These are phyloP conservation scores for Colletotrichum sp. DNA, from an alignment of 2,329 filamentous ascomycete genomes.

Conservation along the genomic window DNA sequence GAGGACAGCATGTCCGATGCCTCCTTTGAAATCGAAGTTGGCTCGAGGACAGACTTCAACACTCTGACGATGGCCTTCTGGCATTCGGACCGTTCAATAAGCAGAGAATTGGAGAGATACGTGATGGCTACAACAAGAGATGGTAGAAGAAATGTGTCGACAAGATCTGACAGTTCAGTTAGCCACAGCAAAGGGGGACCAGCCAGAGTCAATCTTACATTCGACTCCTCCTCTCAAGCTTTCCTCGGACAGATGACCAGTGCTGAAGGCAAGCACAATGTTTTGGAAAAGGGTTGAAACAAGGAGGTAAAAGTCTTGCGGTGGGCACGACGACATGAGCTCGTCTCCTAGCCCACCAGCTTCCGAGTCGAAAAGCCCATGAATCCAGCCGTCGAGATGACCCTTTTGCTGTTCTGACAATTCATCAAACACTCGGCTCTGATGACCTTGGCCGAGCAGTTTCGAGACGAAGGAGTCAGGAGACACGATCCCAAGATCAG, in stretches of 20 bases:
- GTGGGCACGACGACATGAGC: conserved; percentile 80
- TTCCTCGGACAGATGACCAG: conserved; percentile 69
- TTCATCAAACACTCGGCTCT: conserved; percentile 62
- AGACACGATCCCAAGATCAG: conserved; percentile 67
- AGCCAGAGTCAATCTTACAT: conserved; percentile 54
- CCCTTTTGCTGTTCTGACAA: conserved; percentile 68
- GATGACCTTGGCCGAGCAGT: conserved; percentile 65
- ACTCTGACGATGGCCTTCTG: conserved; percentile 74
- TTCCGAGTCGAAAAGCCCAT: conserved; percentile 77
- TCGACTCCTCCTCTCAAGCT: conserved; percentile 77
- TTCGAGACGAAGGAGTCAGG: conserved; percentile 72
- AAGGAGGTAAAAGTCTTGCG: conserved; percentile 82
- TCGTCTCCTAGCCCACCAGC: conserved; percentile 78
- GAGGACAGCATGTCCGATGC: conserved; percentile 73
- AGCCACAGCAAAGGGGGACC: conserved; percentile 14
- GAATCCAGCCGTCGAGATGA: conserved; percentile 77
- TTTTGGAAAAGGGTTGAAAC: conserved; percentile 80
- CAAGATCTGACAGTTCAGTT: conserved; percentile 59
- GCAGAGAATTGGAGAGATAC: conserved; percentile 74
- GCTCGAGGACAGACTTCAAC: conserved; percentile 74
- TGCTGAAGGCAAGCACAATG: conserved; percentile 73
- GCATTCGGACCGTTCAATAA: conserved; percentile 67
- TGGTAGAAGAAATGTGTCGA: conserved; percentile 82
- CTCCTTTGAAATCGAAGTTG: conserved; percentile 73
- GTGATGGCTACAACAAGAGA: conserved; percentile 76